These are phyloP conservation scores for Cyclocybe cylindracea DNA, from an alignment of 768 basidiomycete species.

Conservation along the genomic window DNA sequence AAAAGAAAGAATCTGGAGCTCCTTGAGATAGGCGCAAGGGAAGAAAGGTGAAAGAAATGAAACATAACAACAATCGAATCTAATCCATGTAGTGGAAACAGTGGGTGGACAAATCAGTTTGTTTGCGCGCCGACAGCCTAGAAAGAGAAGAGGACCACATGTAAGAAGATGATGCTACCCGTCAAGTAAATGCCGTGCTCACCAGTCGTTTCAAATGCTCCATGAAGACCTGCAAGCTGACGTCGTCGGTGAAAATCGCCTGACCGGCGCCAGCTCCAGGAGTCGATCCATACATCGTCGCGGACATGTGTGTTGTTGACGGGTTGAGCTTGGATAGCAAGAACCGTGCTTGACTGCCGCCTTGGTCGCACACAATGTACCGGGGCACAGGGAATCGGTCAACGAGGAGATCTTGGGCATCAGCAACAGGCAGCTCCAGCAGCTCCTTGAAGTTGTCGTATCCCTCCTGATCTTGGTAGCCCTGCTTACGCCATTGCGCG, in stretches of 20 bases:
- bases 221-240: slow-evolving; percentile 97
- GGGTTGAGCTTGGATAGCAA: slow-evolving; percentile 95
- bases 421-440: slow-evolving; percentile 79
- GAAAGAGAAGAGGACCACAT: not conserved
- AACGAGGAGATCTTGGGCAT: slow-evolving; percentile 94
- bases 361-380: slow-evolving; percentile 97
- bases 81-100: not conserved
- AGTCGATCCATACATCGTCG: slow-evolving; percentile 84
- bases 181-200: slow-evolving; percentile 24
- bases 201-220: slow-evolving; percentile 94
- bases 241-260: slow-evolving; percentile 98
- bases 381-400: slow-evolving; percentile 98
- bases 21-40: not conserved
- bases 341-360: slow-evolving; percentile 98
- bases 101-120: not conserved
- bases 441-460: slow-evolving; percentile 99
- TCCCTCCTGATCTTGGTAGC: slow-evolving; percentile 98
- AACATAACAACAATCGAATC: slow-evolving; percentile 2
- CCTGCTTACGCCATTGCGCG: slow-evolving; percentile 97
- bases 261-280: slow-evolving; percentile 71
- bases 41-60: not conserved
- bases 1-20: not conserved
- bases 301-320: slow-evolving; percentile 95
- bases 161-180: not conserved
- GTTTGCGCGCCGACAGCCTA: slow-evolving; percentile 12